Evolutionary conservation across 2,329 filamentous ascomycete species (phyloP).

Genomic region (Bimuria novae-zelandiae): DNA sequence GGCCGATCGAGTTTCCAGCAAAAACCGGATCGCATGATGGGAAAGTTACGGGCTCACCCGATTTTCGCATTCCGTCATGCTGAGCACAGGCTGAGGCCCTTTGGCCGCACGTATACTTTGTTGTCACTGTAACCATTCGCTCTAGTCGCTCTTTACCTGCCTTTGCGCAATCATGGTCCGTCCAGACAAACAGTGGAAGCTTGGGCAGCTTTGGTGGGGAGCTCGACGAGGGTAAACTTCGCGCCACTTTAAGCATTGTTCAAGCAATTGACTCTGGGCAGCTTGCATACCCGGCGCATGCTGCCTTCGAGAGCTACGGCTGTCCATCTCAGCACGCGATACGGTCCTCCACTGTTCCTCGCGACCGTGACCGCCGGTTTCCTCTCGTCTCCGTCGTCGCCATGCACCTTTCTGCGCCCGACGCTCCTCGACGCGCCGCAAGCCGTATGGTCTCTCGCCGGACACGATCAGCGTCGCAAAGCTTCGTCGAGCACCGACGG

Average conservation of each 20-base stretch:
- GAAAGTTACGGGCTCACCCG: slow-evolving; percentile 18
- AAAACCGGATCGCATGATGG: slow-evolving; percentile 26
- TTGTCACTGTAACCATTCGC: not conserved
- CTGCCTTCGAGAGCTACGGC: slow-evolving; percentile 16
- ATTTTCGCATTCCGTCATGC: slow-evolving; percentile 32
- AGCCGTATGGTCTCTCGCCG: slow-evolving; percentile 19
- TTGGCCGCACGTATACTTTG: slow-evolving; percentile 11
- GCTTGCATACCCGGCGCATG: slow-evolving; percentile 27
- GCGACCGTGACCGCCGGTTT: slow-evolving; percentile 30
- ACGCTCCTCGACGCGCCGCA: slow-evolving; percentile 38
- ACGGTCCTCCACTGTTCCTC: slow-evolving; percentile 35
- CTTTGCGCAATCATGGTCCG: slow-evolving; percentile 27
- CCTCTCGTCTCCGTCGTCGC: slow-evolving; percentile 20
- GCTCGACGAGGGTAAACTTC: slow-evolving; percentile 34
- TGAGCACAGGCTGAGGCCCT: slow-evolving; percentile 29
- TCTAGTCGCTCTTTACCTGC: slow-evolving; percentile 12
- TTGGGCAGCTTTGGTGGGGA: slow-evolving; percentile 33
- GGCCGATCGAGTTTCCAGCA: slow-evolving; percentile 18
- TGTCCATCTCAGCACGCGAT: slow-evolving; percentile 27
- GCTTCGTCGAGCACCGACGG: slow-evolving; percentile 25
- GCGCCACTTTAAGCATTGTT: not conserved
- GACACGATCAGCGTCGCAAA: slow-evolving; percentile 16
- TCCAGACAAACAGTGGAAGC: slow-evolving; percentile 27
- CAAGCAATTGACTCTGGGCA: slow-evolving; percentile 20
- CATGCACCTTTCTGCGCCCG: slow-evolving; percentile 24